Evolutionary conservation across 345 rosid species (phyloP).

Genomic region (Euclidium syriacum): DNA sequence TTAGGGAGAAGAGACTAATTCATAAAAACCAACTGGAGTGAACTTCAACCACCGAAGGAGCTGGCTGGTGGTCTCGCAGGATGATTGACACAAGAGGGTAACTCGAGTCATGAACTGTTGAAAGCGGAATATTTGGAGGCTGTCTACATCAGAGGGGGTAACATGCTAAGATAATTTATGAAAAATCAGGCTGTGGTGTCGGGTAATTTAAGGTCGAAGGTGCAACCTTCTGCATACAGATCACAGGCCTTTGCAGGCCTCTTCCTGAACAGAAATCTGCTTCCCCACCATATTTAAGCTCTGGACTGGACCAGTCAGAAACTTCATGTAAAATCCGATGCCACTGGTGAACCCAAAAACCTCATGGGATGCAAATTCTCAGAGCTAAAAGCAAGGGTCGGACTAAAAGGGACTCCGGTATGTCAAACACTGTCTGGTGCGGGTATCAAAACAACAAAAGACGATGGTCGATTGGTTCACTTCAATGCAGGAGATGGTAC

Average conservation of each 20-base stretch:
- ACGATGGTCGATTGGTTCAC: not conserved
- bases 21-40: not conserved
- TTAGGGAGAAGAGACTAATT: slow-evolving; percentile 46
- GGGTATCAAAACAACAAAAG: not conserved
- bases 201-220: no score
- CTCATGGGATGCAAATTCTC: no score
- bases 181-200: no score
- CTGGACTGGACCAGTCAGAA: not conserved
- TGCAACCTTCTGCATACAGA: not conserved
- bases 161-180: no score
- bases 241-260: not conserved
- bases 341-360: not conserved
- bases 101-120: slow-evolving; percentile 7
- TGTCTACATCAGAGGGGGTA: slow-evolving; percentile 1
- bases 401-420: not conserved
- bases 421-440: not conserved
- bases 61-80: not conserved
- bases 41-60: not conserved
- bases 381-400: no score
- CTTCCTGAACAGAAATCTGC: no score
- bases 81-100: not conserved
- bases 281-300: not conserved
- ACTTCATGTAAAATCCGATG: not conserved
- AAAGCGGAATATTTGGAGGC: not conserved
- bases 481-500: not conserved